These are phyloP conservation scores for Leccinum subatratum DNA, from an alignment of 1,284 basidiomycete species.

Conservation along the genomic window DNA sequence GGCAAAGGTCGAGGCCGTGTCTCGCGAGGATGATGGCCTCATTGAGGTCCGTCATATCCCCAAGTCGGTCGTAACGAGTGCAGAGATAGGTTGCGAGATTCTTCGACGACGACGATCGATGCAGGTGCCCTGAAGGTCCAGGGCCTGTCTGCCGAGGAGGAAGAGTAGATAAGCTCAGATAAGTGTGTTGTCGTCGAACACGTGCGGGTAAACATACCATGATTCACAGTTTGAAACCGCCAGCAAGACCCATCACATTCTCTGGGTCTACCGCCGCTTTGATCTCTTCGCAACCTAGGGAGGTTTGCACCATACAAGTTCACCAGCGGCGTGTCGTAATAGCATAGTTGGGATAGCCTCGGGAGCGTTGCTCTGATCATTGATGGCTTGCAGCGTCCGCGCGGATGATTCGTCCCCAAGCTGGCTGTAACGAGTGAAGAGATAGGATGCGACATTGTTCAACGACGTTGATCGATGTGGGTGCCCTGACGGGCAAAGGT, in stretches of 20 bases:
- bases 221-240: constrained; percentile 38
- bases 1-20: too few species aligned
- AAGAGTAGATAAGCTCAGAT: background rate
- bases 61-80: too few species aligned
- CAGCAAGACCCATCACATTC: constrained; percentile 50
- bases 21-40: too few species aligned
- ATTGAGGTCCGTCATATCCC: too few species aligned
- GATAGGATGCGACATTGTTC: too few species aligned
- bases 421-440: too few species aligned
- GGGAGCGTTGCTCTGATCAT: background rate
- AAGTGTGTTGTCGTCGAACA: background rate
- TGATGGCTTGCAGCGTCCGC: constrained; percentile 25
- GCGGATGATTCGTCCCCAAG: constrained; percentile 24
- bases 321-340: constrained; percentile 41
- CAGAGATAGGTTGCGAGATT: too few species aligned
- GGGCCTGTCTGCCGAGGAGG: too few species aligned
- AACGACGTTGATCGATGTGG: too few species aligned
- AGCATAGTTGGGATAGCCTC: constrained; percentile 52
- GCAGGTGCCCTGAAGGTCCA: too few species aligned
- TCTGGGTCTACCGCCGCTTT: constrained; percentile 43
- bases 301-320: constrained; percentile 25
- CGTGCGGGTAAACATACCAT: constrained; percentile 24
- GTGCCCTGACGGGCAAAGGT: too few species aligned
- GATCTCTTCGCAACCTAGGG: constrained; percentile 33
- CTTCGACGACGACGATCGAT: too few species aligned